Percentiles rank a stretch among this genome's conserved stretches.
Conservation (phyloP, 352 stramenopile species). For the Pythium periplocum region DNA sequence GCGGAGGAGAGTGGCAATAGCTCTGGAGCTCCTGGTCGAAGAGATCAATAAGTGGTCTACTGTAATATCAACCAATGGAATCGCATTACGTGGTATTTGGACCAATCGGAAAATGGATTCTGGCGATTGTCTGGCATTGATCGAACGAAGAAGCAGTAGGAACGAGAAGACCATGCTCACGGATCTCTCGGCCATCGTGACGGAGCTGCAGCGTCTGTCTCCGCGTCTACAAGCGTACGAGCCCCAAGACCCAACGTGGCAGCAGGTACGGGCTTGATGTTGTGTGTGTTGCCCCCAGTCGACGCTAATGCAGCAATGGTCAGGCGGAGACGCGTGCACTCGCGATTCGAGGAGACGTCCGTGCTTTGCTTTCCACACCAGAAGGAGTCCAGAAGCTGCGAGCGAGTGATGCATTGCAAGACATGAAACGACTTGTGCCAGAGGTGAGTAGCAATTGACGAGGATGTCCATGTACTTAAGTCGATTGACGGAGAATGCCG, state of each 20-base stretch:
- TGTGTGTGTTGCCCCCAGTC: neutral
- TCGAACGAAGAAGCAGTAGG: too few species aligned
- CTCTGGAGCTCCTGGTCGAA: too few species aligned
- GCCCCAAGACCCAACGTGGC: conserved; percentile 43
- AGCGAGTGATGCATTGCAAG: conserved; percentile 38
- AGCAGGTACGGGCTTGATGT: conserved; percentile 30
- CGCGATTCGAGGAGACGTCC: conserved; percentile 40
- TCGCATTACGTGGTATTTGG: too few species aligned
- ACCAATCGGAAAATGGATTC: too few species aligned
- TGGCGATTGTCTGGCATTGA: too few species aligned
- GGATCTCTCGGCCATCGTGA: conserved; percentile 33
- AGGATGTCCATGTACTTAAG: too few species aligned
- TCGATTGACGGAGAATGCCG: too few species aligned
- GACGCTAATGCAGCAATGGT: neutral
- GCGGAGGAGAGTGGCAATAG: conserved; percentile 19
- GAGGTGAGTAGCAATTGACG: conserved; percentile 22
- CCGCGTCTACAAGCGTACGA: conserved; percentile 59
- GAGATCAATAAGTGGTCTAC: too few species aligned
- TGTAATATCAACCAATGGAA: too few species aligned
- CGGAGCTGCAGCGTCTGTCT: conserved; percentile 46
- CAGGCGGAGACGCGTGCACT: conserved; percentile 52
- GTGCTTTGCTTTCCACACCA: conserved; percentile 38
- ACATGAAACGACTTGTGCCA: conserved; percentile 65
- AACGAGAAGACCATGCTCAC: neutral
- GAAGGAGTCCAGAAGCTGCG: conserved; percentile 57